A percentile compares a stretch with the other conserved stretches of the same genome.
These are phyloP conservation scores for Medicago arabica DNA, from an alignment of 306 rosid species.

Conservation along the genomic window DNA sequence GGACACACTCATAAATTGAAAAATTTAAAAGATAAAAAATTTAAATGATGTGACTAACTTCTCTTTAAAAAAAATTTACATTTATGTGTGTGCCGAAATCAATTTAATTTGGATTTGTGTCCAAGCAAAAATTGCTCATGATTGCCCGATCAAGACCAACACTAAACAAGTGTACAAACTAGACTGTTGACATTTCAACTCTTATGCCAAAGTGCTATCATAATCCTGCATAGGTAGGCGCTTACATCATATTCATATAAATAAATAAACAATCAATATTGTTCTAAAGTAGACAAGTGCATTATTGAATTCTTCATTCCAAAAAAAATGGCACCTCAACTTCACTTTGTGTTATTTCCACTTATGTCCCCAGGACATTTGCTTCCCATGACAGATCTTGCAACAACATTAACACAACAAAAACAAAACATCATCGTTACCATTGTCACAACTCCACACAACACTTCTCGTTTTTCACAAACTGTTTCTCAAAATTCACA, in stretches of 20 bases:
- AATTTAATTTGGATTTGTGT: too few relatives aligned
- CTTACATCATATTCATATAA: slow-evolving; percentile 8
- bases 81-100: too few relatives aligned
- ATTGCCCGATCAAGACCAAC: too few relatives aligned
- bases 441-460: slow-evolving; percentile 48
- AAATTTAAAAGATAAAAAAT: too few relatives aligned
- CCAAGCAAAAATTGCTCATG: too few relatives aligned
- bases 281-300: not conserved
- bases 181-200: slow-evolving; percentile 14
- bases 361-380: slow-evolving; percentile 56
- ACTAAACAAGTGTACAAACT: not conserved
- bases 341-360: slow-evolving; percentile 56
- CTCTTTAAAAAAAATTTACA: too few relatives aligned
- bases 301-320: not conserved
- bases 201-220: not conserved
- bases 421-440: slow-evolving; percentile 41
- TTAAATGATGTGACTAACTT: too few relatives aligned
- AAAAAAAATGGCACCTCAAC: slow-evolving; percentile 37
- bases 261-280: not conserved
- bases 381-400: slow-evolving; percentile 55
- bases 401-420: slow-evolving; percentile 44
- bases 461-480: slow-evolving; percentile 50
- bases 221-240: slow-evolving; percentile 7
- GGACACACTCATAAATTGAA: too few relatives aligned
- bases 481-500: slow-evolving; percentile 26